Evolutionary conservation across 371 early-diverging fungal genomes (phyloP).

Genomic region (Actinomucor elegans): DNA sequence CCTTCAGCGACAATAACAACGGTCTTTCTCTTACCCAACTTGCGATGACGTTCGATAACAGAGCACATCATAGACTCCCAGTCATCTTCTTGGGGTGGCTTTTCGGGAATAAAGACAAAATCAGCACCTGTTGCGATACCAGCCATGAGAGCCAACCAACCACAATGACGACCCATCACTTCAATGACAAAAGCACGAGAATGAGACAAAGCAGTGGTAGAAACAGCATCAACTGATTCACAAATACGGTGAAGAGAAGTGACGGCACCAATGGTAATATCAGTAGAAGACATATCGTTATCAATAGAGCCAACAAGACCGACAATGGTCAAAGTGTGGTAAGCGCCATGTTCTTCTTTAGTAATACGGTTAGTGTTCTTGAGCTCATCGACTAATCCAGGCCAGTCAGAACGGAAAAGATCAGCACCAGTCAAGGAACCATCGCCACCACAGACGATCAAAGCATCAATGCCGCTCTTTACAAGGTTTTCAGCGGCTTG

Average conservation of each 20-base stretch:
- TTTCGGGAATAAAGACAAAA: conserved; percentile 98
- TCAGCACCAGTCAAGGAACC: conserved; percentile 98
- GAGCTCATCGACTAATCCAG: conserved; percentile 76
- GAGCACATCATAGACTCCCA: conserved; percentile 89
- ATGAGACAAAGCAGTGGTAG: conserved; percentile 96
- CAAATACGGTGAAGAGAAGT: conserved; percentile 97
- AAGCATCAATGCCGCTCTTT: conserved; percentile 89
- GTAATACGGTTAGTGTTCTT: conserved; percentile 58
- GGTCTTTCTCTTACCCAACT: conserved; percentile 85
- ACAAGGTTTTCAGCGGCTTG: conserved; percentile 88
- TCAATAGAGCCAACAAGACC: conserved; percentile 97
- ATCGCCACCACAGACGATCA: conserved; percentile 99
- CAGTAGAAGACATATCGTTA: conserved; percentile 97
- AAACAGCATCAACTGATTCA: conserved; percentile 94
- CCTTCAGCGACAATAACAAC: conserved; percentile 98
- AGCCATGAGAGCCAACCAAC: conserved; percentile 99
- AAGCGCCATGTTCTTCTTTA: conserved; percentile 55
- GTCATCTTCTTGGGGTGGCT: conserved; percentile 83
- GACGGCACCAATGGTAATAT: conserved; percentile 97
- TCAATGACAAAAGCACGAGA: conserved; percentile 98
- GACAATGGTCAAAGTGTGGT: conserved; percentile 84
- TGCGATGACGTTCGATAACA: conserved; percentile 71
- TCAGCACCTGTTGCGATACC: conserved; percentile 87
- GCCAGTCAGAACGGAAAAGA: conserved; percentile 93
- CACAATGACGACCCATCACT: conserved; percentile 99